Conservation (phyloP, 1,284 basidiomycete genomes). For the Moesziomyces antarcticus region DNA sequence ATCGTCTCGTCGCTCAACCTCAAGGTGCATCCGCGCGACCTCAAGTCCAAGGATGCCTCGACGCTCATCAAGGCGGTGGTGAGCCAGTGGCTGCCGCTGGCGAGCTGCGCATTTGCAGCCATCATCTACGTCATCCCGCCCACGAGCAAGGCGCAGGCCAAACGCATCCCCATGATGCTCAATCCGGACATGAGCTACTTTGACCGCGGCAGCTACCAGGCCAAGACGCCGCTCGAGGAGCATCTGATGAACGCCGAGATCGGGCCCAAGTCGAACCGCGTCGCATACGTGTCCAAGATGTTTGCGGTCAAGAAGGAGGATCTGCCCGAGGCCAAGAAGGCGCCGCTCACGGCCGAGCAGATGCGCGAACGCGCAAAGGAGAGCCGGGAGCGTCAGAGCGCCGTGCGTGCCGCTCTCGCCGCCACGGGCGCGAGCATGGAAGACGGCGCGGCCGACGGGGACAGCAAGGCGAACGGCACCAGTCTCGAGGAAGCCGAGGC, state of each 20-base stretch:
- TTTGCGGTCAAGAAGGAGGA: constrained; percentile 86
- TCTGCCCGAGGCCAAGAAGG: constrained; percentile 77
- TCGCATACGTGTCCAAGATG: constrained; percentile 95
- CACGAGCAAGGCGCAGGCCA: constrained; percentile 82
- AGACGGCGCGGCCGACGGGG: constrained; percentile 35
- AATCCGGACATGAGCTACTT: constrained; percentile 77
- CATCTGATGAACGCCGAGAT: constrained; percentile 75
- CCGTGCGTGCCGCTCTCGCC: constrained; percentile 59
- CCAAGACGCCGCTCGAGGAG: constrained; percentile 73
- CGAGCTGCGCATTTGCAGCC: constrained; percentile 90
- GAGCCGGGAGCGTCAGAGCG: constrained; percentile 50
- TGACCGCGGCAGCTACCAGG: constrained; percentile 68
- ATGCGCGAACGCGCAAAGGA: constrained; percentile 77
- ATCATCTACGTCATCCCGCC: constrained; percentile 92
- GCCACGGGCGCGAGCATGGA: constrained; percentile 60
- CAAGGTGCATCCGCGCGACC: constrained; percentile 86
- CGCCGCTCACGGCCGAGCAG: constrained; percentile 81
- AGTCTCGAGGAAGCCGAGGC: constrained; percentile 47
- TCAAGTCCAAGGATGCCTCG: constrained; percentile 89
- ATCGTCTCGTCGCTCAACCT: constrained; percentile 86
- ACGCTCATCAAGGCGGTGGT: constrained; percentile 87
- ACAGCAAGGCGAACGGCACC: constrained; percentile 37
- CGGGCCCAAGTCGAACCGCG: constrained; percentile 47
- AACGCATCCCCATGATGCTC: constrained; percentile 90
- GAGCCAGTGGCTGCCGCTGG: constrained; percentile 95